Conservation (phyloP, 1,284 basidiomycete genomes). For the Stygiomarasmius scandens region DNA sequence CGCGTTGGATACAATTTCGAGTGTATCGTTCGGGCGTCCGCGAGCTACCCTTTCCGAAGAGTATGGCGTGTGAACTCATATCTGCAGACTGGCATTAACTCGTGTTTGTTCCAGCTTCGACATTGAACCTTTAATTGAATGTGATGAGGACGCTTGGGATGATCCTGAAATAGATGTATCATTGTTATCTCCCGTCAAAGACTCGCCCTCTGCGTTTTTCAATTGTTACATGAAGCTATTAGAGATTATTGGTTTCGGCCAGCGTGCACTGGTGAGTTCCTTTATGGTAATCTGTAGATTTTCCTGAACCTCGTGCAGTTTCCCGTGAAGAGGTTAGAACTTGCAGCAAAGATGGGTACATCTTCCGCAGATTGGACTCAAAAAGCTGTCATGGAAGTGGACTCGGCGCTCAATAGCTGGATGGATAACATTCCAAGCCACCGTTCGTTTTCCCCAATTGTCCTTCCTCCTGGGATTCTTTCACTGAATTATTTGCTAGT, state of each 20-base stretch:
- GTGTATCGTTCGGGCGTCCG: conserved; percentile 2
- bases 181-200: background rate
- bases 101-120: conserved; percentile 3
- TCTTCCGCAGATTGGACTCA: background rate
- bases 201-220: background rate
- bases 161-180: conserved; percentile 3
- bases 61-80: background rate
- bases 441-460: background rate
- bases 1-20: background rate
- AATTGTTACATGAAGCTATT: conserved; percentile 2
- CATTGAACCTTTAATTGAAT: background rate
- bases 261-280: conserved; percentile 4
- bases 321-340: background rate
- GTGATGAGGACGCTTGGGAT: conserved; percentile 10
- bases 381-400: conserved; percentile 6
- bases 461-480: too few species aligned
- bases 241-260: conserved; percentile 1
- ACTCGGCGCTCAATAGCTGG: conserved; percentile 12
- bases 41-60: conserved; percentile 5
- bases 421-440: conserved; percentile 5
- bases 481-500: background rate
- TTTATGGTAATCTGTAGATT: background rate
- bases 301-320: background rate
- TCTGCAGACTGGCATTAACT: background rate
- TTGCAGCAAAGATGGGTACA: background rate